These are phyloP conservation scores for Leccinellum albellum DNA, from an alignment of 768 basidiomycete genomes.

Conservation along the genomic window DNA sequence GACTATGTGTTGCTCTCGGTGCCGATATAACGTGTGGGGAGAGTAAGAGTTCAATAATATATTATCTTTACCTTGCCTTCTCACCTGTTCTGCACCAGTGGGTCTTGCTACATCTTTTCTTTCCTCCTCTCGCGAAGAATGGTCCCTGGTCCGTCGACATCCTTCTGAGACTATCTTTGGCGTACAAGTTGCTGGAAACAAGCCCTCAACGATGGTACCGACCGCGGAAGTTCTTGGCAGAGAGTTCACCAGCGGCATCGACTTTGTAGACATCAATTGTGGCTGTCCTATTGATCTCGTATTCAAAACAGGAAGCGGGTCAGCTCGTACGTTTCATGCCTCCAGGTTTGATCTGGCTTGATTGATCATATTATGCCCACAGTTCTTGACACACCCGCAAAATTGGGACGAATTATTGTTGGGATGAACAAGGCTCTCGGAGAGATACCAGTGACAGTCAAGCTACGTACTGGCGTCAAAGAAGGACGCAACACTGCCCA, in stretches of 20 bases:
- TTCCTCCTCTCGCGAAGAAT: constrained; percentile 86
- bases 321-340: constrained; percentile 53
- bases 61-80: background rate
- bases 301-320: constrained; percentile 86
- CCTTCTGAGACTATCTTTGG: constrained; percentile 86
- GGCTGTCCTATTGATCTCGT: constrained; percentile 98
- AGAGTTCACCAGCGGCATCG: constrained; percentile 62
- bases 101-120: constrained; percentile 91
- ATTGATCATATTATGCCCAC: background rate
- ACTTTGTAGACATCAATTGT: constrained; percentile 94
- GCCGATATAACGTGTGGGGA: constrained; percentile 96
- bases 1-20: constrained; percentile 81
- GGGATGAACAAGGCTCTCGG: constrained; percentile 93
- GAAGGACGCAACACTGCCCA: constrained; percentile 84
- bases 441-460: constrained; percentile 87
- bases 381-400: constrained; percentile 83
- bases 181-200: constrained; percentile 89
- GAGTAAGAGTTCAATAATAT: constrained; percentile 44
- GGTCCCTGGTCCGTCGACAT: constrained; percentile 88
- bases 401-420: constrained; percentile 79
- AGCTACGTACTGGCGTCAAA: constrained; percentile 90
- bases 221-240: constrained; percentile 78
- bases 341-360: background rate
- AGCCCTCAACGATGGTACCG: constrained; percentile 70
- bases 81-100: constrained; percentile 48